Percentiles rank a stretch among this genome's conserved stretches.
These are phyloP conservation scores for Solanum arcanum DNA, from an alignment of 257 asterid genomes.

Conservation along the genomic window DNA sequence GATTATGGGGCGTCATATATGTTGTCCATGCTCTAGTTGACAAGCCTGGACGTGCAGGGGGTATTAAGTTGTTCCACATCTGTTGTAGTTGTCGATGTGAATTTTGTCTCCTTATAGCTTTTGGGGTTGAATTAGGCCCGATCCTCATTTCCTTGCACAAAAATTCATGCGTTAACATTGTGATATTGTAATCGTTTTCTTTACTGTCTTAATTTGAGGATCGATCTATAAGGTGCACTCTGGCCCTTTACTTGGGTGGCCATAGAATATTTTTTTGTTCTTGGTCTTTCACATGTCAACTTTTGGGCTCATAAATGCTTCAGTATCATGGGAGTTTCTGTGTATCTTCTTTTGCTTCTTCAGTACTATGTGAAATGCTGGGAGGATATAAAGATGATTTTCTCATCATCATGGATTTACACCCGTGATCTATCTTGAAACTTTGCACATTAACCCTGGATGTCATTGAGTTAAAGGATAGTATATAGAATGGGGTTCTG, in stretches of 20 bases:
- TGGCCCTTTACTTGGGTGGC: neutral
- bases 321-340: neutral
- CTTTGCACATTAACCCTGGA: neutral
- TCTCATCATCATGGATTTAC: neutral
- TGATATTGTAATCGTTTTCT: neutral
- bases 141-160: neutral
- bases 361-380: neutral
- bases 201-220: neutral
- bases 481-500: neutral
- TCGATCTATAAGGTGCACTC: neutral
- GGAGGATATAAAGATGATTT: neutral
- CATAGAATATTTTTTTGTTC: neutral
- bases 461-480: neutral
- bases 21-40: neutral
- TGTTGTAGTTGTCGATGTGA: neutral
- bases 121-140: neutral
- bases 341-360: neutral
- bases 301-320: neutral
- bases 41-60: neutral
- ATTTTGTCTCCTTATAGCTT: neutral
- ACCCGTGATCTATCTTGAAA: neutral
- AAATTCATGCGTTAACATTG: neutral
- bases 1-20: neutral
- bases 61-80: neutral
- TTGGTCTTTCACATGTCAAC: neutral